Base-by-base conservation (phyloP, 73 alveolate genomes). In the Durusdinium trenchii region DNA sequence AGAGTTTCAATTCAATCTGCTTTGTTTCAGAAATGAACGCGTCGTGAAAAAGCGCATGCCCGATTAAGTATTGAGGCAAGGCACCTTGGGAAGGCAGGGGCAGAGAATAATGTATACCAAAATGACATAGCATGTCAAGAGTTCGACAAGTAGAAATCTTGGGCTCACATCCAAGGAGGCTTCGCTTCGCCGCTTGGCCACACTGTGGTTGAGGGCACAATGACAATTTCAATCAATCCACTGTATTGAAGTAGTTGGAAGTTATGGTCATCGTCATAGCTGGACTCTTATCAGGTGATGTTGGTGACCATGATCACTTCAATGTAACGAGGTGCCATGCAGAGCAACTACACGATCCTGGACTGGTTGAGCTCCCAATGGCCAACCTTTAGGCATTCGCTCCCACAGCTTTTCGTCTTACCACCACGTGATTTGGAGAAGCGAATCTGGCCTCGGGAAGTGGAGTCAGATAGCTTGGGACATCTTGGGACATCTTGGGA, bases 311-410 rank as follows among this genome's bases (percentile, higher is more conserved):
- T 73, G 84, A 9, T 38, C 45, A 38, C 36, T 64, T 43, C 36
- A 38, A 6, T 2, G 20, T 43, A 26, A 1, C 52, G 32, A 91
- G 98, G 98, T 48, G 98, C 89, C 16, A 89, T 71, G 50, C 51
- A 81, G 28, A 75, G 69, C 30, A 94, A 94, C 84, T 94, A 94
- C 99, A 94, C 99, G 83, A 42, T 76, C 69, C 99, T 94, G 45
- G 99, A 94, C 42, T 94, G 99, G 99, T 94, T 94, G 26, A 78
- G 94, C 91, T 64, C 99, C 12, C 60, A 18, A 6, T 94, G 99
- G 99, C 99, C 99, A 7, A 78, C 93, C 12, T 94, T 94, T 62
- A 93, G 98, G 98, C 67, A 40, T n/a, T n/a, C n/a, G n/a, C n/a
- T n/a, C n/a, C n/a, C n/a, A n/a, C n/a, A n/a, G n/a, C n/a, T n/a